phyloP scores from a whole-genome alignment of 106 monocot genomes.

The Dendrobium catenatum region DNA sequence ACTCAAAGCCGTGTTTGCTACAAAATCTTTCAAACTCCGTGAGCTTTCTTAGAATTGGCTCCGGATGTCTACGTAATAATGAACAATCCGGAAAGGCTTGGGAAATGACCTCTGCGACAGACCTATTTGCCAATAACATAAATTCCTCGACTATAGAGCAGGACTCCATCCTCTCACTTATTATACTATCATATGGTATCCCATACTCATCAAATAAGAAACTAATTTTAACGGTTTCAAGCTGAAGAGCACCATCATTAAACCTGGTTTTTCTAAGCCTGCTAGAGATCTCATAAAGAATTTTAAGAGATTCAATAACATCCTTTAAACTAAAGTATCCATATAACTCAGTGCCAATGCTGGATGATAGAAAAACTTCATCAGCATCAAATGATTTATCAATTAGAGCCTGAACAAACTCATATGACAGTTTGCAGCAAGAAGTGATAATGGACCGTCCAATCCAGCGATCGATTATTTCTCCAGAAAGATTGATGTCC shows the following conservation, averaged over 20 bases:
- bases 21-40: slow-evolving; percentile 88
- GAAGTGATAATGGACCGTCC: slow-evolving; percentile 71
- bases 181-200: slow-evolving; percentile 48
- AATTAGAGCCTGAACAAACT: slow-evolving; percentile 69
- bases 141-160: slow-evolving; percentile 80
- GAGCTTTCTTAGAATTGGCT: slow-evolving; percentile 72
- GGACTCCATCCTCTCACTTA: slow-evolving; percentile 50
- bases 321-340: slow-evolving; percentile 45
- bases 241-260: slow-evolving; percentile 70
- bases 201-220: slow-evolving; percentile 81
- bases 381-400: slow-evolving; percentile 27
- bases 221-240: slow-evolving; percentile 60
- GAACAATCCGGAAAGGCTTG: slow-evolving; percentile 72
- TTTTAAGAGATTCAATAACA: slow-evolving; percentile 42
- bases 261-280: slow-evolving; percentile 61
- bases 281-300: slow-evolving; percentile 55
- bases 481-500: slow-evolving; percentile 59
- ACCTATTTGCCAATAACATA: slow-evolving; percentile 76
- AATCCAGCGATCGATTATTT: slow-evolving; percentile 72
- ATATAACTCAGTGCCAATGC: slow-evolving; percentile 32
- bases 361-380: slow-evolving; percentile 4
- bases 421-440: slow-evolving; percentile 91
- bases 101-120: slow-evolving; percentile 75
- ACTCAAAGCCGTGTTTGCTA: slow-evolving; percentile 65
- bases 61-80: slow-evolving; percentile 81